Conservation (phyloP, 1,139 yeast species). For the Yamadazyma dushanensis region DNA sequence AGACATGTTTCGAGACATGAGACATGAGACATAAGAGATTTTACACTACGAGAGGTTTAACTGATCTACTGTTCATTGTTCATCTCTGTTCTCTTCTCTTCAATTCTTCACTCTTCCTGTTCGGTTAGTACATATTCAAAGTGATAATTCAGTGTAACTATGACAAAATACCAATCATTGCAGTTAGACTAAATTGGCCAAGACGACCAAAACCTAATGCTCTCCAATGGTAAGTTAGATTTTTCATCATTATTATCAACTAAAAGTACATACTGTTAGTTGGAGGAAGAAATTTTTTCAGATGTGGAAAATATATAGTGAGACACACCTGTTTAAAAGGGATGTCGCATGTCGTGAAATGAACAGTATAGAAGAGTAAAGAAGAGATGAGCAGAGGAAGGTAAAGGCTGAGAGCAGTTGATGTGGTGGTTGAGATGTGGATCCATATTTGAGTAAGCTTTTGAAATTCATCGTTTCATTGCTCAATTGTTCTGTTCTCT, state of each 20-base stretch:
- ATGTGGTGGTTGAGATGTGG: too few relatives aligned
- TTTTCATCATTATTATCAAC: slow-evolving; percentile 11
- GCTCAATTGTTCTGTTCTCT: too few relatives aligned
- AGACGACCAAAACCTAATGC: slow-evolving; percentile 42
- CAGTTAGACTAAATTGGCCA: slow-evolving; percentile 40
- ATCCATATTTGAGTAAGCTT: too few relatives aligned
- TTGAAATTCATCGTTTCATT: too few relatives aligned
- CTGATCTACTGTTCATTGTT: not conserved
- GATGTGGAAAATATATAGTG: too few relatives aligned
- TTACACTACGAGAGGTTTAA: not conserved
- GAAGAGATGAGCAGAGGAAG: not conserved
- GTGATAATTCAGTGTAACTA: slow-evolving; percentile 47
- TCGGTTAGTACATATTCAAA: slow-evolving; percentile 4
- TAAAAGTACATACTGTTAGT: not conserved
- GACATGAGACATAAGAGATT: not conserved
- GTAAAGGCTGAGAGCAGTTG: too few relatives aligned
- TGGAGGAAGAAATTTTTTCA: not conserved
- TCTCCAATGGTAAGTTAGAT: slow-evolving; percentile 36
- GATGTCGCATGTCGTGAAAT: too few relatives aligned
- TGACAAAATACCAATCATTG: slow-evolving; percentile 52
- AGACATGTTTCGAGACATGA: not conserved
- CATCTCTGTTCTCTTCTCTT: not conserved
- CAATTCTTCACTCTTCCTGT: not conserved
- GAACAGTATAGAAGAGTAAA: too few relatives aligned
- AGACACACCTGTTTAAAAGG: too few relatives aligned